Base-by-base conservation (phyloP, 208 protist species). In the Trypanosomatidae sp. region DNA sequence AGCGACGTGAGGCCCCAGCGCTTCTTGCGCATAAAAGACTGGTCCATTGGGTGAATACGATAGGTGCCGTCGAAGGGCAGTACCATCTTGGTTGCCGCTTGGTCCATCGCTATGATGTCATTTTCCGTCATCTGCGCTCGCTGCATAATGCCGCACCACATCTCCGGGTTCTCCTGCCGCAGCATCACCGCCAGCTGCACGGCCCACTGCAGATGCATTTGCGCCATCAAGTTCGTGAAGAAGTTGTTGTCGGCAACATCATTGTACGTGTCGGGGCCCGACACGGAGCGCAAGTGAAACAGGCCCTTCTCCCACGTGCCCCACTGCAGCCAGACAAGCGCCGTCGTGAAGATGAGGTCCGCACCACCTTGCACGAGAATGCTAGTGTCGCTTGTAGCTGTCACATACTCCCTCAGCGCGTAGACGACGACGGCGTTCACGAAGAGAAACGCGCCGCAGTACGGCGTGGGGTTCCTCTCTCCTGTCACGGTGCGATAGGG, bases 151-250 rank as follows among this genome's bases (percentile, higher is more conserved):
- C 75, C 73, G 59, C 76, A 62, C 87, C 89, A 97, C 68, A 88
- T 80, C 13, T 76, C 69, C 28, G 82, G 81, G 71, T 87, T 77
- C 30, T 88, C 81, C 66, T 94, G 79, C 13, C 88, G 74, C 15
- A 93, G 75, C 62, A 74, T 77, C 10, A 65, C 69, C 12, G 86
- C 90, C 36, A 96, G 41, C 76, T 93, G 76, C 39, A 95, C 82
- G 6, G 88, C 89, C 87, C 89, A 98, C 64, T 88, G 79, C 83
- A 98, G 71, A 66, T 96, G 91, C 60, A 89, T 77, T 80, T 94
- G 84, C 19, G 90, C 94, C 88, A 98, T 92, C 39, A 97, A 36
- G 74, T 98, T 98, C 47, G 94, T 98, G 78, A 96, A 98, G 70
- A 94, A 91, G 81, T 96, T 95, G 84, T 98, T 91, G 84, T 97